Conservation (phyloP, 2,329 filamentous ascomycete species). For the Cladophialophora carrionii region DNA sequence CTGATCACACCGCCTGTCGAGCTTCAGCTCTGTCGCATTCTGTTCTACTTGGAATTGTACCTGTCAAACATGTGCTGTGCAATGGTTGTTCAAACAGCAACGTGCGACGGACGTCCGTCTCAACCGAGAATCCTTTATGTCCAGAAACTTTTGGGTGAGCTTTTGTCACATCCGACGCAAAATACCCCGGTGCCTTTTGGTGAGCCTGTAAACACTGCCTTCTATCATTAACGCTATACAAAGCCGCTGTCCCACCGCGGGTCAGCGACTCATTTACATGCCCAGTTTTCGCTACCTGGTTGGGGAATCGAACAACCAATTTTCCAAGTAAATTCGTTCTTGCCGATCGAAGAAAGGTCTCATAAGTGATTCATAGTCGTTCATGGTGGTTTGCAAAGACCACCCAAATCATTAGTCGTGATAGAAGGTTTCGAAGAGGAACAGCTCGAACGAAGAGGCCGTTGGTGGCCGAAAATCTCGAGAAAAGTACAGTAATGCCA, state of each 20-base stretch:
- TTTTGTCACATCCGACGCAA: not conserved
- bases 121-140: not conserved
- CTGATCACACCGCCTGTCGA: not conserved
- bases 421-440: slow-evolving; percentile 12
- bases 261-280: not conserved
- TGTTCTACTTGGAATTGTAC: not conserved
- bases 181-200: not conserved
- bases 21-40: not conserved
- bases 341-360: slow-evolving; percentile 11
- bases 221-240: not conserved
- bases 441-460: not conserved
- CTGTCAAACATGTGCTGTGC: not conserved
- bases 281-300: not conserved
- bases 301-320: not conserved
- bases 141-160: not conserved
- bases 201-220: not conserved
- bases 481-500: slow-evolving; percentile 3
- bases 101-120: not conserved
- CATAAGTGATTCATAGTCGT: slow-evolving; percentile 29
- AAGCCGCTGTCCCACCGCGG: too few species aligned
- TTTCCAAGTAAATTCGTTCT: slow-evolving; percentile 16
- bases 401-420: slow-evolving; percentile 33
- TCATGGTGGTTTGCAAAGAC: slow-evolving; percentile 22
- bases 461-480: not conserved
- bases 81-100: not conserved